Evolutionary conservation across 2,329 filamentous ascomycete genomes (phyloP), one percentile per base, ranked within the genome.

Genomic region (Colletotrichum tanaceti): DNA sequence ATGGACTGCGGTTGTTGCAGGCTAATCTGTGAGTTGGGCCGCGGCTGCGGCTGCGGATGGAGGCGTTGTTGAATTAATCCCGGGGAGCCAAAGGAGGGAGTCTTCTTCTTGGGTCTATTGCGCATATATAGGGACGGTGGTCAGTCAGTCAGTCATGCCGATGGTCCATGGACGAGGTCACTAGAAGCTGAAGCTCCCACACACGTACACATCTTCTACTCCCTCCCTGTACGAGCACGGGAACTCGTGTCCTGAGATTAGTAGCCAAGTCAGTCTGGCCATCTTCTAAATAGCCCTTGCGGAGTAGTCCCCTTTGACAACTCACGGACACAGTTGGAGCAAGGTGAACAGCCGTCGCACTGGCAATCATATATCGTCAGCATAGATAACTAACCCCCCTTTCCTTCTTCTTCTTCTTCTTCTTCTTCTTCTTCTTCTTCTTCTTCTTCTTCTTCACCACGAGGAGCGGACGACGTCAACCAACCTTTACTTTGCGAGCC

Each of bases 401-500:
- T 35, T 5, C 38, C 35, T 3, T 32, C 13, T n/a, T n/a, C n/a
- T n/a, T n/a, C n/a, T n/a, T n/a, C n/a, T n/a, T n/a, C n/a, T n/a
- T n/a, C n/a, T n/a, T n/a, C n/a, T n/a, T n/a, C n/a, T n/a, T n/a
- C n/a, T n/a, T n/a, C n/a, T n/a, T n/a, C n/a, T n/a, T n/a, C n/a
- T n/a, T n/a, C n/a, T n/a, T n/a, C n/a, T n/a, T n/a, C n/a, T n/a
- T n/a, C n/a, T n/a, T n/a, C 35, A 41, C 41, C 22, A 24, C 28
- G 6, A 2, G 28, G 28, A n/a, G 41, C 24, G 16, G 1, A 5
- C 28, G 1, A 4, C 28, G 2, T 9, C 6, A 7, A 60, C 69
- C 50, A 39, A 69, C 69, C 69, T 71, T 71, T 22, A 71, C 58
- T 44, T 71, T 71, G 22, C 69, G 69, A 18, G 66, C 57, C 16